A percentile compares a stretch with the other conserved stretches of the same genome.
These are phyloP conservation scores for Gentiana dahurica DNA, from an alignment of 257 asterid genomes.

Conservation along the genomic window DNA sequence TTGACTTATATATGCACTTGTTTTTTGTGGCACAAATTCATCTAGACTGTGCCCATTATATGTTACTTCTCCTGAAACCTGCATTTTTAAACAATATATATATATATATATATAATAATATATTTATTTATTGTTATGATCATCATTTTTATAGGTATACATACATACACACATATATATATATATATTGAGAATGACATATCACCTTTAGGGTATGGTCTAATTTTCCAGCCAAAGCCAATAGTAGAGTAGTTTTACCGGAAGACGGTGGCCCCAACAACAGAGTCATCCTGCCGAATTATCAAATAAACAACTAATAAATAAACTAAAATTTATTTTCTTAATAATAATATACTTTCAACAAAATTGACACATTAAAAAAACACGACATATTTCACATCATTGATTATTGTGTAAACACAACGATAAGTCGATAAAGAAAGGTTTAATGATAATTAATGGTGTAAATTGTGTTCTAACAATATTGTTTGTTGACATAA, in stretches of 20 bases:
- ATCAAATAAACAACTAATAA: neutral
- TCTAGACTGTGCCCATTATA: slow-evolving; percentile 66
- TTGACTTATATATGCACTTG: slow-evolving; percentile 95
- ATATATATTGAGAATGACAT: neutral
- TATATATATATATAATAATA: neutral
- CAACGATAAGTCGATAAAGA: no score
- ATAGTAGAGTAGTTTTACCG: slow-evolving; percentile 56
- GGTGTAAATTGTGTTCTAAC: no score
- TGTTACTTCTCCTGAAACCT: slow-evolving; percentile 64
- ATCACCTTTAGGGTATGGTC: slow-evolving; percentile 39
- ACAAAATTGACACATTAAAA: no score
- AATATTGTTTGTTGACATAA: no score
- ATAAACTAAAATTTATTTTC: no score
- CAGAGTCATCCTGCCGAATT: slow-evolving; percentile 45
- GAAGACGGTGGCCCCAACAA: slow-evolving; percentile 61
- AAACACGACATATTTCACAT: no score
- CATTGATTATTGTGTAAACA: no score
- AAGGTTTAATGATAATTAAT: no score
- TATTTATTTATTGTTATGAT: neutral
- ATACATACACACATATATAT: neutral
- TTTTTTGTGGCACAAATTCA: slow-evolving; percentile 79
- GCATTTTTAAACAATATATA: slow-evolving; percentile 11
- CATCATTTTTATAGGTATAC: neutral
- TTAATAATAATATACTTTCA: no score
- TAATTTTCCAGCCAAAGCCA: slow-evolving; percentile 53